Evolutionary conservation across 768 basidiomycete species (phyloP).

Genomic region (Tubosaeta sp.): DNA sequence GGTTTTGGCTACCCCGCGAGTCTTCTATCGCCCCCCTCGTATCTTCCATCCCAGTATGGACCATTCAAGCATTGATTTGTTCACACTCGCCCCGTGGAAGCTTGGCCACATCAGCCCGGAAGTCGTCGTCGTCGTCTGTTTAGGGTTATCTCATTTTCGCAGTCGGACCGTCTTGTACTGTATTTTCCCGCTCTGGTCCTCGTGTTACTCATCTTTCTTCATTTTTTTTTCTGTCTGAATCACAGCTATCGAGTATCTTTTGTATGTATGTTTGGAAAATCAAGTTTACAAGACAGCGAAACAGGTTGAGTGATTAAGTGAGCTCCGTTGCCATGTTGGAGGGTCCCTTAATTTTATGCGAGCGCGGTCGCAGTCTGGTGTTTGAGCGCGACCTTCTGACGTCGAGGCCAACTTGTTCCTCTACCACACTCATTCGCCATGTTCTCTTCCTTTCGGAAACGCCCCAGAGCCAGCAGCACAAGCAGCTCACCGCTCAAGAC

Average conservation of each 20-base stretch:
- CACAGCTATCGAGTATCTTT: slow-evolving; percentile 22
- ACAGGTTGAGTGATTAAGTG: not conserved
- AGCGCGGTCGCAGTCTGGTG: slow-evolving; percentile 7
- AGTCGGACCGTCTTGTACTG: slow-evolving; percentile 36
- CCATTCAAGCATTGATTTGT: slow-evolving; percentile 25
- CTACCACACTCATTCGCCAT: slow-evolving; percentile 37
- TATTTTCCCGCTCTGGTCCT: slow-evolving; percentile 24
- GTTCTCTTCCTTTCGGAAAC: slow-evolving; percentile 68
- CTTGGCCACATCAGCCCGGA: slow-evolving; percentile 23
- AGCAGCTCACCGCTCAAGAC: slow-evolving; percentile 49
- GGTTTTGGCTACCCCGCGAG: slow-evolving; percentile 22
- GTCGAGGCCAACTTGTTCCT: slow-evolving; percentile 11
- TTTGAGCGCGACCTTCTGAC: slow-evolving; percentile 17
- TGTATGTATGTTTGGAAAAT: slow-evolving; percentile 33
- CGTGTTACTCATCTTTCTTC: slow-evolving; percentile 7
- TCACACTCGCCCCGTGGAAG: slow-evolving; percentile 28
- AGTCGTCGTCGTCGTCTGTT: slow-evolving; percentile 31
- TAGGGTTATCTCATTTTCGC: slow-evolving; percentile 30
- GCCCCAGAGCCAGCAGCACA: slow-evolving; percentile 47
- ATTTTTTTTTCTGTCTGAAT: slow-evolving; percentile 9
- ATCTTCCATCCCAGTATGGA: slow-evolving; percentile 28
- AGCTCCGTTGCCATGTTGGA: slow-evolving; percentile 26
- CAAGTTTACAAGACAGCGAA: slow-evolving; percentile 3
- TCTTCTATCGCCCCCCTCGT: slow-evolving; percentile 18
- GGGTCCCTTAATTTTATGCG: slow-evolving; percentile 20